phyloP scores from a whole-genome alignment of 1,284 basidiomycete species.

The Moniliophthora roreri region DNA sequence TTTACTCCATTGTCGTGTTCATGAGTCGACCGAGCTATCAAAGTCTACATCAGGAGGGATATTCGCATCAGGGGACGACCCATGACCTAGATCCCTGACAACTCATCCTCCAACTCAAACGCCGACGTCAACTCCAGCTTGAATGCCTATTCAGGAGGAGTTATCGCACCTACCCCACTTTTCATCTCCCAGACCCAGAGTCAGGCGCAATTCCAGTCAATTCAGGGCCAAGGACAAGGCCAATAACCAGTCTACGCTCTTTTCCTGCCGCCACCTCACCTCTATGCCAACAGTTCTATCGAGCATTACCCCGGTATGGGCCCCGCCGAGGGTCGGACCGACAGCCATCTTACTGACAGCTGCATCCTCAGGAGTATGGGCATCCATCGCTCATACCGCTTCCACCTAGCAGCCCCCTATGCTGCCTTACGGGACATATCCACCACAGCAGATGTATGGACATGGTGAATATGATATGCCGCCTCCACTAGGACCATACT shows the following conservation, averaged over 20 bases:
- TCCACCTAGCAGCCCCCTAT: constrained; percentile 12
- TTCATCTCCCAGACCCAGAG: no score
- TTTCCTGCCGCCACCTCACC: constrained; percentile 2
- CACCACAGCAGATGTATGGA: neutral
- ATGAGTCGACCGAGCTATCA: constrained; percentile 90
- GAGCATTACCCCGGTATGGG: neutral
- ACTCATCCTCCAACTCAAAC: neutral
- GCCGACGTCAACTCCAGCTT: neutral
- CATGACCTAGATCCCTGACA: constrained; percentile 24
- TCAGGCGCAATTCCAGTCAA: no score
- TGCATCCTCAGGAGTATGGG: neutral
- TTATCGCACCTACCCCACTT: no score
- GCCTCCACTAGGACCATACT: constrained; percentile 7
- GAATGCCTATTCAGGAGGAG: no score
- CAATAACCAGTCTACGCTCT: neutral
- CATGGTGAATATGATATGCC: constrained; percentile 13
- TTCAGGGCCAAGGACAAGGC: neutral
- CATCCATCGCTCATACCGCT: neutral
- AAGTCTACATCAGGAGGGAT: constrained; percentile 89
- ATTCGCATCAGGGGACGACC: constrained; percentile 77
- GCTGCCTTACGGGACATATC: neutral
- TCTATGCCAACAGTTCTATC: neutral
- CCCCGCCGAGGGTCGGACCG: neutral
- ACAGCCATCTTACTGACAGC: neutral
- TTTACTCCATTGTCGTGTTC: constrained; percentile 87